Evolutionary conservation across 2,329 filamentous ascomycete species (phyloP), one percentile per base, ranked within the genome.

Genomic region (Clarireedia hainanense): DNA sequence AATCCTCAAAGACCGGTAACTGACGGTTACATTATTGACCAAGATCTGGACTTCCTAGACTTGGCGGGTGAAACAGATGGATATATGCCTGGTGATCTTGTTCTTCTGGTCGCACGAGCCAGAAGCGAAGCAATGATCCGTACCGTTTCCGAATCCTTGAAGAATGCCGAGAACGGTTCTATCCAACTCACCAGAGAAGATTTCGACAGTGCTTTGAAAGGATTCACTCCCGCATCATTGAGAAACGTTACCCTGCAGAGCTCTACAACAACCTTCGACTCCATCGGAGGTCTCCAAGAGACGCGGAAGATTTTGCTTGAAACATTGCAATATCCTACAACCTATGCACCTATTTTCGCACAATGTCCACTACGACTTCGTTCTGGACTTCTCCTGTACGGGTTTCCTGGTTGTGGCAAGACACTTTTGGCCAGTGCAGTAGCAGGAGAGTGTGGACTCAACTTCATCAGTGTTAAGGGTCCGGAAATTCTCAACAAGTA

Each of bases 401-500:
- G 94, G 27, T 97, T 88, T 66, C 94, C 94, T 0, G 94, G 94
- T 2, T 97, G 94, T 67, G 95, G 95, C 59, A 99, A 99, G 74
- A 99, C 94, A 0, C 79, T 99, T 7, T 82, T 99, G 9, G 94
- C 95, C 20, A 95, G 89, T 57, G 94, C 94, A 0, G 92, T 99
- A n/a, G 94, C 95, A 12, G 92, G 92, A 55, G 94, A 99, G 74
- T 97, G 92, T 67, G 92, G 92, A 0, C 83, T 99, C 58, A 99
- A 99, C 72, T 99, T 99, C 72, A 99, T 99, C 71, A 91, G 86
- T 42, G 94, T 99, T 67, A 99, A 99, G 74, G 94, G 94, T 0
- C 94, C 94, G 0, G 95, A 99, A 71, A 97, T 99, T 57, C 75
- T 99, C 54, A 99, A 99, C 77, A 99, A 99, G 73, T 99, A 99